phyloP scores from a whole-genome alignment of 2,329 filamentous ascomycete genomes.

The Fusarium praegraminearum region DNA sequence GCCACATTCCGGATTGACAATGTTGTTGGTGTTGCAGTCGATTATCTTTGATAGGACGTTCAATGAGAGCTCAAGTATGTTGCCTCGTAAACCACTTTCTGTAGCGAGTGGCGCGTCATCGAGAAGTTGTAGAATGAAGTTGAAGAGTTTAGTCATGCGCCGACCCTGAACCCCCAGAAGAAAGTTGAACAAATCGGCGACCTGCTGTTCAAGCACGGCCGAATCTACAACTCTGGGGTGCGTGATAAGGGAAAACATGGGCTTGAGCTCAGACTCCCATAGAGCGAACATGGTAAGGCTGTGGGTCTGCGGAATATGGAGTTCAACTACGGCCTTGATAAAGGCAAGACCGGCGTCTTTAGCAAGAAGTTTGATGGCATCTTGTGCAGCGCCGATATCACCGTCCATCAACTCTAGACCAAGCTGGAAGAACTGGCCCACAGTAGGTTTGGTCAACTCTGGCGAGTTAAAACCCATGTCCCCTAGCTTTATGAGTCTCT shows the following conservation, averaged over 20 bases:
- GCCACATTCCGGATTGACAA: not conserved
- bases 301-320: not conserved
- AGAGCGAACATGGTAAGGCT: not conserved
- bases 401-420: not conserved
- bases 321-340: not conserved
- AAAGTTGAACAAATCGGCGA: conserved; percentile 3
- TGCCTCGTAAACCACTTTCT: not conserved
- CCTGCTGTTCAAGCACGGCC: conserved; percentile 4
- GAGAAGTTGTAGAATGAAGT: not conserved
- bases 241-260: not conserved
- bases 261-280: conserved; percentile 1
- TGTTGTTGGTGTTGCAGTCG: conserved; percentile 7
- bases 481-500: not conserved
- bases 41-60: not conserved
- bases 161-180: conserved; percentile 2
- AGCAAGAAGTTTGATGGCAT: conserved; percentile 2
- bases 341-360: not conserved
- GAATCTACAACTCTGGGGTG: conserved; percentile 4
- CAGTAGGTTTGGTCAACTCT: not conserved
- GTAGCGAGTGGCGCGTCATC: not conserved
- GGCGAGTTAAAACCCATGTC: not conserved
- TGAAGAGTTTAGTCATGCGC: not conserved
- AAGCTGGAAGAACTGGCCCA: not conserved
- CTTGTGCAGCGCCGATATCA: not conserved
- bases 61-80: not conserved